Evolutionary conservation across 208 protist genomes (phyloP).

Genomic region (Trichomonas tenax): DNA sequence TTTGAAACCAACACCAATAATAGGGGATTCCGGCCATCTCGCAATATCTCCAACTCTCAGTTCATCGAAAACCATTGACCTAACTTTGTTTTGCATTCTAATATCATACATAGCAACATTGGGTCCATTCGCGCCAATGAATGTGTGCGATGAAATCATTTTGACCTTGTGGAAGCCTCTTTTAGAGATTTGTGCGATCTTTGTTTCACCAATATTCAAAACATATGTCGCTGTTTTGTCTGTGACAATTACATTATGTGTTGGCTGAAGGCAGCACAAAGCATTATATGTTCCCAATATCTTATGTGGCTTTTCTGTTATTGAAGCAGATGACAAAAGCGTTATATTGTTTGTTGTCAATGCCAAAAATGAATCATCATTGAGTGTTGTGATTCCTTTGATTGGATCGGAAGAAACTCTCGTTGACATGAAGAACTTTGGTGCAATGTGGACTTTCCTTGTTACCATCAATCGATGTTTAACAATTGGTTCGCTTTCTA

Average conservation of each 20-base stretch:
- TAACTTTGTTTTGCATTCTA: not conserved
- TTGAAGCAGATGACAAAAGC: not conserved
- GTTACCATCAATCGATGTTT: not conserved
- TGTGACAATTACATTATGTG: not conserved
- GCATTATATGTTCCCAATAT: not conserved
- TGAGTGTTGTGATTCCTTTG: not conserved
- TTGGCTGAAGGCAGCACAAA: not conserved
- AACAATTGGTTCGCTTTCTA: not conserved
- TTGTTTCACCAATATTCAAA: not conserved
- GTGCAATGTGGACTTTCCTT: not conserved
- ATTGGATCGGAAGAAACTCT: not conserved
- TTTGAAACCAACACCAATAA: not conserved
- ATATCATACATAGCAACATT: not conserved
- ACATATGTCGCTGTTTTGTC: not conserved
- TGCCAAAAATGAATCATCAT: not conserved
- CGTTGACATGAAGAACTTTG: not conserved
- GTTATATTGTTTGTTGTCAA: not conserved
- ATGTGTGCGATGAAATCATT: not conserved
- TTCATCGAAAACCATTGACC: not conserved
- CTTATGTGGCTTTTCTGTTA: not conserved
- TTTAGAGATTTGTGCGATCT: not conserved
- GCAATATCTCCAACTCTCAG: not conserved
- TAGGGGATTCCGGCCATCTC: not conserved
- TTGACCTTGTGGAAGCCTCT: not conserved
- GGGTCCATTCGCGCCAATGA: not conserved